Evolutionary conservation across 2,329 filamentous ascomycete species (phyloP).

Genomic region (Ophiostoma australiae): DNA sequence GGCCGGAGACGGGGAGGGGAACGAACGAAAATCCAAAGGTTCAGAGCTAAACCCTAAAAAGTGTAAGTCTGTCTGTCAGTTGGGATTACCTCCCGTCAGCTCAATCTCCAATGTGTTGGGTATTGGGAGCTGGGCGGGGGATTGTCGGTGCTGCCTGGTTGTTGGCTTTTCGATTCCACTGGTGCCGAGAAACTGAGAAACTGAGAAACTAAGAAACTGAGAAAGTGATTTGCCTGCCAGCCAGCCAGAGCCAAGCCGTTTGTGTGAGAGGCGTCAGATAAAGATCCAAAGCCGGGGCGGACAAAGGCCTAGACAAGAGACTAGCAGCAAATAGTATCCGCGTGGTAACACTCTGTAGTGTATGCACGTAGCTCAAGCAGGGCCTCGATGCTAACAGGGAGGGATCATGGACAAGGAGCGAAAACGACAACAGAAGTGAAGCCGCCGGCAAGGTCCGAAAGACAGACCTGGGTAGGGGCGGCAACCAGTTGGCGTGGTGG

Average conservation of each 20-base stretch:
- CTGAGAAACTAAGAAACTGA: not conserved
- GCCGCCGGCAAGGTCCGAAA: constrained; percentile 11
- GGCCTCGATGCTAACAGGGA: not conserved
- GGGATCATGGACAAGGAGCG: not conserved
- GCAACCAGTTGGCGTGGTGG: not conserved
- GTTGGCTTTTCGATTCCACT: not conserved
- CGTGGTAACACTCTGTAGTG: not conserved
- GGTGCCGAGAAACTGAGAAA: not conserved
- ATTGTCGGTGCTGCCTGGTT: not conserved
- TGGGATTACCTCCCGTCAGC: not conserved
- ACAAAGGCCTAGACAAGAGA: constrained; percentile 5
- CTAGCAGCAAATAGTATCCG: not conserved
- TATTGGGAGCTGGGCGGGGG: not conserved
- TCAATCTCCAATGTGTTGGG: not conserved
- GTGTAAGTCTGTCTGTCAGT: not conserved
- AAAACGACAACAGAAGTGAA: not conserved
- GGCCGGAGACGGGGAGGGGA: constrained; percentile 5
- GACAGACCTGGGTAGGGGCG: constrained; percentile 14
- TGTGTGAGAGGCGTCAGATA: not conserved
- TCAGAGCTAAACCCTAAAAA: constrained; percentile 4
- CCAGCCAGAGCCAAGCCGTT: not conserved
- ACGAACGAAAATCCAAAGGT: not conserved
- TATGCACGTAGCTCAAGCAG: not conserved
- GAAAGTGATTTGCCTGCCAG: not conserved
- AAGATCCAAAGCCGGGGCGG: not conserved